Evolutionary conservation across 2,329 filamentous ascomycete species (phyloP).

Genomic region (Aspergillus bombycis): DNA sequence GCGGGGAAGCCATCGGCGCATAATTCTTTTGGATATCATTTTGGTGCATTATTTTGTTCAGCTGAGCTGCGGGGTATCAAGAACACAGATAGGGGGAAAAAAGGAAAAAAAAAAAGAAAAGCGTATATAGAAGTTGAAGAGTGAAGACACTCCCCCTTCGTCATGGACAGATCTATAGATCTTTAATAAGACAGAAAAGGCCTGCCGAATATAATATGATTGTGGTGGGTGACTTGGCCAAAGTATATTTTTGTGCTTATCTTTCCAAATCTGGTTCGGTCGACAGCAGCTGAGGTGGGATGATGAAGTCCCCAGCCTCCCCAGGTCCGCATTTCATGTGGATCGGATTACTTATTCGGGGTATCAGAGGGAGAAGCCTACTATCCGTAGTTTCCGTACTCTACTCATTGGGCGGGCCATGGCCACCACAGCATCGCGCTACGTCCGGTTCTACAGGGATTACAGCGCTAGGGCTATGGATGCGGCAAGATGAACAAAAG

Average conservation of each 20-base stretch:
- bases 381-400: not conserved
- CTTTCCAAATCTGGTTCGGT: not conserved
- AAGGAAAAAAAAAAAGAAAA: not conserved
- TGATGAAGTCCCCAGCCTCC: not conserved
- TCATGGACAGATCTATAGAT: not conserved
- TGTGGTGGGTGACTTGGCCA: not conserved
- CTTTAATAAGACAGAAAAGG: not conserved
- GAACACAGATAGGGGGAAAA: not conserved
- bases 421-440: not conserved
- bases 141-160: not conserved
- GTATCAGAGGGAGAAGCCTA: not conserved
- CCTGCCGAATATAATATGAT: not conserved
- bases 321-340: not conserved
- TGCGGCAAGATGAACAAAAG: not conserved
- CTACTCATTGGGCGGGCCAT: not conserved
- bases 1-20: conserved; percentile 3
- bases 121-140: not conserved
- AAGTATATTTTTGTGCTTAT: not conserved
- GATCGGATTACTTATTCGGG: conserved; percentile 3
- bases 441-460: not conserved
- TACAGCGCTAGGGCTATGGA: not conserved
- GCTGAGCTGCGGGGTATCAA: not conserved
- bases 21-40: not conserved
- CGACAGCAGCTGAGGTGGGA: not conserved
- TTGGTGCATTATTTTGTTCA: not conserved